Percentiles rank a stretch among this genome's conserved stretches.
phyloP scores from a whole-genome alignment of 2,329 filamentous ascomycete species.

The Nemania sp. region DNA sequence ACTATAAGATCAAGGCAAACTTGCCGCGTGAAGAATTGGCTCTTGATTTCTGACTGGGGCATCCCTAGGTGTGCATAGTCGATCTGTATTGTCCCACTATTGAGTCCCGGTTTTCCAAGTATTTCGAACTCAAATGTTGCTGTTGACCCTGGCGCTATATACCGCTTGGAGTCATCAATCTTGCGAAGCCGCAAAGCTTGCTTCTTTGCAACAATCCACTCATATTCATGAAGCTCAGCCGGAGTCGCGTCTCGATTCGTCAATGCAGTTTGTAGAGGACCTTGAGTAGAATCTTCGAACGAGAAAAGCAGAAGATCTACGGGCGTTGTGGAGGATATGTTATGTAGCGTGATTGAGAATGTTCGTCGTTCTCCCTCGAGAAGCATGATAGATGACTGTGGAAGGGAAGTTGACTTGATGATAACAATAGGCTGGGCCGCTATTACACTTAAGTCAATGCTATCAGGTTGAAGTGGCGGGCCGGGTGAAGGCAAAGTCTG shows the following conservation, averaged over 20 bases:
- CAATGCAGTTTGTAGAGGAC: slow-evolving; percentile 73
- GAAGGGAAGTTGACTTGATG: slow-evolving; percentile 75
- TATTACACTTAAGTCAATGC: slow-evolving; percentile 73
- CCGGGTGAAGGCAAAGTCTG: slow-evolving; percentile 45
- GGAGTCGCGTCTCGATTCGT: slow-evolving; percentile 75
- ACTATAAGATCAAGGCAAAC: slow-evolving; percentile 79
- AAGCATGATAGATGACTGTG: slow-evolving; percentile 87
- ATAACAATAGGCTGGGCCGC: slow-evolving; percentile 75
- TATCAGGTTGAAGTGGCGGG: slow-evolving; percentile 51
- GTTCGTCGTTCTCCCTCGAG: slow-evolving; percentile 82
- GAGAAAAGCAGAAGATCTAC: slow-evolving; percentile 86
- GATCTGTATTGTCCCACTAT: slow-evolving; percentile 76
- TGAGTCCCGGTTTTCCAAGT: slow-evolving; percentile 82
- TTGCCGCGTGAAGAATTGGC: slow-evolving; percentile 82
- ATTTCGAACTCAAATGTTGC: slow-evolving; percentile 82
- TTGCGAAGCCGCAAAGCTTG: slow-evolving; percentile 65
- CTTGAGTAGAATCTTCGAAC: slow-evolving; percentile 85
- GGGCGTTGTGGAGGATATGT: slow-evolving; percentile 69
- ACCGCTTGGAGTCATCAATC: slow-evolving; percentile 55
- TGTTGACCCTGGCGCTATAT: slow-evolving; percentile 68
- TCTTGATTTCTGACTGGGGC: slow-evolving; percentile 66
- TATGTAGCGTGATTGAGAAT: slow-evolving; percentile 80
- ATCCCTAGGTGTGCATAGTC: slow-evolving; percentile 84
- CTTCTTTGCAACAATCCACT: slow-evolving; percentile 74
- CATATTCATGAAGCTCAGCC: slow-evolving; percentile 82